A percentile compares a stretch with the other conserved stretches of the same genome.
These are phyloP conservation scores for Cutaneotrichosporon spelunceum DNA, from an alignment of 1,284 basidiomycete species.

Conservation along the genomic window DNA sequence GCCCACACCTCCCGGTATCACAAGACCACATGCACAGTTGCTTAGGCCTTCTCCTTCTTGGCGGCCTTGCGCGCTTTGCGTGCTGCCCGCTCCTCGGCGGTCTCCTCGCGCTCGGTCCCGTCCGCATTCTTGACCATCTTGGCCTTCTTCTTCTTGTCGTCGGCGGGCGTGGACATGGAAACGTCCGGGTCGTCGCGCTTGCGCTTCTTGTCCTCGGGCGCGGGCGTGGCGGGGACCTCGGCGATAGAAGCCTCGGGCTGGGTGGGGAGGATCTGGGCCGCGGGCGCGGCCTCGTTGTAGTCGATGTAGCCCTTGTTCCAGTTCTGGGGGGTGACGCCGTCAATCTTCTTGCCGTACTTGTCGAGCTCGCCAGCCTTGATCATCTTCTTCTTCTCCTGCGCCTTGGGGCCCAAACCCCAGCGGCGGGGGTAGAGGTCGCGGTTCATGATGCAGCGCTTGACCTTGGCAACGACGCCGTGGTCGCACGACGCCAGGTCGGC, in stretches of 20 bases:
- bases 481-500: slow-evolving; percentile 97
- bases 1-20: neutral
- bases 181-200: slow-evolving; percentile 54
- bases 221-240: slow-evolving; percentile 41
- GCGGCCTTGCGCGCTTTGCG: slow-evolving; percentile 48
- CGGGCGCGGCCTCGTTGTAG: slow-evolving; percentile 58
- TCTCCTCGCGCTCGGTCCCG: slow-evolving; percentile 53
- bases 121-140: slow-evolving; percentile 53
- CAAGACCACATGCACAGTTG: neutral
- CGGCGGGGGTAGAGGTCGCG: slow-evolving; percentile 95
- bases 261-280: slow-evolving; percentile 31
- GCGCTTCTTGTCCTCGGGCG: slow-evolving; percentile 53
- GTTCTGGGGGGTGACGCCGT: slow-evolving; percentile 82
- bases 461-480: slow-evolving; percentile 98
- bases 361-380: slow-evolving; percentile 94
- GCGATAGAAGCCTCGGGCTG: slow-evolving; percentile 41
- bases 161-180: slow-evolving; percentile 47
- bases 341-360: slow-evolving; percentile 89
- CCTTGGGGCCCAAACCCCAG: slow-evolving; percentile 97
- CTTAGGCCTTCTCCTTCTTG: slow-evolving; percentile 39
- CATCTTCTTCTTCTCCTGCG: slow-evolving; percentile 97
- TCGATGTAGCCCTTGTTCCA: slow-evolving; percentile 95
- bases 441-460: slow-evolving; percentile 99
- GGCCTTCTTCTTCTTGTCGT: slow-evolving; percentile 62
- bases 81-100: slow-evolving; percentile 47